Percentiles rank a stretch among this genome's conserved stretches.
These are phyloP conservation scores for Orbilia javanica DNA, from an alignment of 2,329 filamentous ascomycete species.

Conservation along the genomic window DNA sequence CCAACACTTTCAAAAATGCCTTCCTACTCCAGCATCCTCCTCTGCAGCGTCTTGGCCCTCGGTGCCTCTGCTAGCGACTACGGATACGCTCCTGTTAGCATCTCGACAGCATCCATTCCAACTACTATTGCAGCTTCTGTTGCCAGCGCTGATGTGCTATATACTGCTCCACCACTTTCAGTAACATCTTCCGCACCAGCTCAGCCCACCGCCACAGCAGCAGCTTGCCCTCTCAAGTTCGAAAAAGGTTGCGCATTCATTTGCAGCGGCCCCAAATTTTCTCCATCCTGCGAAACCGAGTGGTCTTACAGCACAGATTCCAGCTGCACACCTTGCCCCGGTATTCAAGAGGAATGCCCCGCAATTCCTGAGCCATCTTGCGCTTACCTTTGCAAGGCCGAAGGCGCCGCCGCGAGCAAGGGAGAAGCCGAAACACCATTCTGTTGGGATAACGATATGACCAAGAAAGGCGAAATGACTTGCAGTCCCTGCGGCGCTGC, in stretches of 20 bases:
- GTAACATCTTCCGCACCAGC: not conserved
- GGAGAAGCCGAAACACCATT: conserved; percentile 17
- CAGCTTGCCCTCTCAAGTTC: conserved; percentile 13
- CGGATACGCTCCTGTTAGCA: not conserved
- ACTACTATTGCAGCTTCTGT: not conserved
- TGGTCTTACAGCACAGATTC: conserved; percentile 11
- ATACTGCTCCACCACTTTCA: not conserved
- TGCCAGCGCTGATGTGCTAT: too few species aligned
- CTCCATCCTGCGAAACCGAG: conserved; percentile 6
- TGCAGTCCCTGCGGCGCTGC: conserved; percentile 16
- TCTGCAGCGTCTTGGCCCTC: conserved; percentile 11
- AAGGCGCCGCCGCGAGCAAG: conserved; percentile 2
- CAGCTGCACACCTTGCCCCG: conserved; percentile 20
- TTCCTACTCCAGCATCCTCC: conserved; percentile 7
- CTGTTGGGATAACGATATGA: conserved; percentile 20
- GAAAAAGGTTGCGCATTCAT: conserved; percentile 21
- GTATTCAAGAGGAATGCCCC: conserved; percentile 16
- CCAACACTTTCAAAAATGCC: not conserved
- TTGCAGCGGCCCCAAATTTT: conserved; percentile 9
- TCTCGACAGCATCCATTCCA: not conserved
- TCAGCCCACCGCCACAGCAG: not conserved
- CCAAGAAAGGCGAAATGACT: not conserved
- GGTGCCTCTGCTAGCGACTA: conserved; percentile 9
- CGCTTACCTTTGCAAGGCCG: conserved; percentile 14
- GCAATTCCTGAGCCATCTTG: not conserved